These are phyloP conservation scores for Proliferodiscus dingleyae DNA, from an alignment of 2,329 filamentous ascomycete genomes.

Conservation along the genomic window DNA sequence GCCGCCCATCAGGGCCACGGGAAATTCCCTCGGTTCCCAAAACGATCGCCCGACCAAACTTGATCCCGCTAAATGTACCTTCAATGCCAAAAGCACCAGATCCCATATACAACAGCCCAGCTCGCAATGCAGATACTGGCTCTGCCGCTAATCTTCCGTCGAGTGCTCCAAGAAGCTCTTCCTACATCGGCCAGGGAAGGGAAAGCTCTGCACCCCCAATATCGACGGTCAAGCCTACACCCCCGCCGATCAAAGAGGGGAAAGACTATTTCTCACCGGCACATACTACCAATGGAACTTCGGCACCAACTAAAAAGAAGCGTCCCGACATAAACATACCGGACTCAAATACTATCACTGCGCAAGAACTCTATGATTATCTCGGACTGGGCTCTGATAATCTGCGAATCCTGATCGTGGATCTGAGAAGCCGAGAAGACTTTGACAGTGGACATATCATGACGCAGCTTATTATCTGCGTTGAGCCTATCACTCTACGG, in stretches of 20 bases:
- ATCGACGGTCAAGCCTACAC: slow-evolving; percentile 21
- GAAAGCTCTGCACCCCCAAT: slow-evolving; percentile 24
- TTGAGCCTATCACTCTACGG: slow-evolving; percentile 76
- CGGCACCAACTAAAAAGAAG: slow-evolving; percentile 2
- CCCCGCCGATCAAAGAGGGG: slow-evolving; percentile 15
- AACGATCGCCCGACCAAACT: slow-evolving; percentile 14
- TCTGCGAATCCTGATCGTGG: slow-evolving; percentile 73
- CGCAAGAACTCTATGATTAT: slow-evolving; percentile 66
- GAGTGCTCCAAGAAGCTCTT: slow-evolving; percentile 24
- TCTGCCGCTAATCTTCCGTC: slow-evolving; percentile 22
- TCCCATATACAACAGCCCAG: slow-evolving; percentile 32
- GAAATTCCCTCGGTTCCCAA: slow-evolving; percentile 28
- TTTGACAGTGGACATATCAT: slow-evolving; percentile 90
- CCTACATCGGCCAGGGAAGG: slow-evolving; percentile 18
- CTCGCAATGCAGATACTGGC: slow-evolving; percentile 25
- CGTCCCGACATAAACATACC: slow-evolving; percentile 13
- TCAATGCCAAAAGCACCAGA: slow-evolving; percentile 32
- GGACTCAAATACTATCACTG: slow-evolving; percentile 30
- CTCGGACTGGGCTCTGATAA: slow-evolving; percentile 49
- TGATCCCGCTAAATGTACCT: slow-evolving; percentile 23
- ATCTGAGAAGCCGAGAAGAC: slow-evolving; percentile 72
- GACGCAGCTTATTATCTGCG: slow-evolving; percentile 77
- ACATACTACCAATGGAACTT: slow-evolving; percentile 10
- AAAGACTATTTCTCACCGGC: slow-evolving; percentile 23
- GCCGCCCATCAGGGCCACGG: slow-evolving; percentile 23